phyloP scores from a whole-genome alignment of 495 filamentous ascomycete species.

The Xylaria cubensis region DNA sequence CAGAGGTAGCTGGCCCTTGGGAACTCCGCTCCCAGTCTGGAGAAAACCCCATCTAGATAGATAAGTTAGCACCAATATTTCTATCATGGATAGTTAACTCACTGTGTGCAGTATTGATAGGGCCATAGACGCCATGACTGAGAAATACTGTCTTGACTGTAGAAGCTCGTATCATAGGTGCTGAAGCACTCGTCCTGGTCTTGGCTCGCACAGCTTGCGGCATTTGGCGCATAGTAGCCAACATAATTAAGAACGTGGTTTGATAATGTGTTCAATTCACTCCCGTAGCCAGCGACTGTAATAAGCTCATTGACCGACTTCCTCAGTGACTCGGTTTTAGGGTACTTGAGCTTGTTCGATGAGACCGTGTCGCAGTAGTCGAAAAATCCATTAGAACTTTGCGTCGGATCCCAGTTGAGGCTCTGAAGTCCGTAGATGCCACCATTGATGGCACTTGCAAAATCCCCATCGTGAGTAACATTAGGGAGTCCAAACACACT shows the following conservation, averaged over 20 bases:
- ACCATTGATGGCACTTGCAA: slow-evolving; percentile 60
- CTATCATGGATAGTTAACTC: slow-evolving; percentile 20
- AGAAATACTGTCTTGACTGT: slow-evolving; percentile 55
- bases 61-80: slow-evolving; percentile 26
- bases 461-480: slow-evolving; percentile 65
- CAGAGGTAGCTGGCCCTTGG: slow-evolving; percentile 62
- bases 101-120: slow-evolving; percentile 62
- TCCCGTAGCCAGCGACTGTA: slow-evolving; percentile 60
- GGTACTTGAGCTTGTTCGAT: slow-evolving; percentile 53
- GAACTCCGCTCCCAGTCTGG: slow-evolving; percentile 68
- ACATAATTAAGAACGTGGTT: slow-evolving; percentile 69
- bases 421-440: slow-evolving; percentile 65
- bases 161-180: slow-evolving; percentile 57
- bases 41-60: slow-evolving; percentile 71
- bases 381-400: slow-evolving; percentile 60
- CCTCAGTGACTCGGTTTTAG: slow-evolving; percentile 45
- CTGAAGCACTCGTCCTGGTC: slow-evolving; percentile 64
- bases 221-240: slow-evolving; percentile 59
- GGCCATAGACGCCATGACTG: slow-evolving; percentile 65
- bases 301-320: slow-evolving; percentile 57
- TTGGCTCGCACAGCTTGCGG: slow-evolving; percentile 41
- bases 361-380: slow-evolving; percentile 68
- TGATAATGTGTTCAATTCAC: slow-evolving; percentile 54
- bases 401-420: slow-evolving; percentile 72
- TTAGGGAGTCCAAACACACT: slow-evolving; percentile 62